A percentile compares a stretch with the other conserved stretches of the same genome.
Evolutionary conservation across 2,329 filamentous ascomycete genomes (phyloP).

Genomic region (Aspergillus piperis): DNA sequence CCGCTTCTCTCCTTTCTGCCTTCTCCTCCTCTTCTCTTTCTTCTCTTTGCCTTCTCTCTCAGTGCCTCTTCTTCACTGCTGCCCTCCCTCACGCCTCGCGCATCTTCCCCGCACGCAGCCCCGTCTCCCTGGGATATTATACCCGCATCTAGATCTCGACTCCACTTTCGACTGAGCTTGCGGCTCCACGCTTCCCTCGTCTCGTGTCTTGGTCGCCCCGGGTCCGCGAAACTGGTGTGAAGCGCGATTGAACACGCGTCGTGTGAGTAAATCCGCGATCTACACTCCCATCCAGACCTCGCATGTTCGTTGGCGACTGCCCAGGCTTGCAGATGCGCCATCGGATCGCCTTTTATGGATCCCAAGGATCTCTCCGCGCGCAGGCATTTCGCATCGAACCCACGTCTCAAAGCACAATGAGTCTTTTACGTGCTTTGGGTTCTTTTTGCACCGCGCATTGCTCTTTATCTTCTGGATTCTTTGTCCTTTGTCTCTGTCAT

Average conservation of each 20-base stretch:
- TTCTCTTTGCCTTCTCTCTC: constrained; percentile 20
- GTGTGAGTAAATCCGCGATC: constrained; percentile 17
- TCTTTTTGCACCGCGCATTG: not conserved
- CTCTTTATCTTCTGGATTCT: not conserved
- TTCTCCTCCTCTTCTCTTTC: constrained; percentile 24
- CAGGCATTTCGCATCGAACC: not conserved
- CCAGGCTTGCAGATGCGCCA: not conserved
- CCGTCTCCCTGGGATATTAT: constrained; percentile 16
- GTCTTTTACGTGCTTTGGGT: not conserved
- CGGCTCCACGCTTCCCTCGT: constrained; percentile 10
- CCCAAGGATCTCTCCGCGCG: not conserved
- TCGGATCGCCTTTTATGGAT: not conserved
- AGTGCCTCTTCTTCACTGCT: constrained; percentile 13
- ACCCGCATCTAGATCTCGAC: constrained; percentile 15
- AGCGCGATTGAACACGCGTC: constrained; percentile 29
- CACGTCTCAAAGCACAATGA: not conserved
- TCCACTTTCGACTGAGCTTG: constrained; percentile 4
- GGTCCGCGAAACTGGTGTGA: constrained; percentile 14
- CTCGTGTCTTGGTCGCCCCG: constrained; percentile 14
- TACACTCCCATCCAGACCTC: not conserved
- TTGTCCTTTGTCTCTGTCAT: not conserved
- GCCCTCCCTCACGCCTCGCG: constrained; percentile 9
- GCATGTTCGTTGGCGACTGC: not conserved
- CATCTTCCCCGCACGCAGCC: constrained; percentile 9
- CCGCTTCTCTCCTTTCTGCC: constrained; percentile 41